Evolutionary conservation across 371 early-diverging fungal genomes (phyloP), one percentile per base, ranked within the genome.

Genomic region (Quaeritorhiza haematococci): DNA sequence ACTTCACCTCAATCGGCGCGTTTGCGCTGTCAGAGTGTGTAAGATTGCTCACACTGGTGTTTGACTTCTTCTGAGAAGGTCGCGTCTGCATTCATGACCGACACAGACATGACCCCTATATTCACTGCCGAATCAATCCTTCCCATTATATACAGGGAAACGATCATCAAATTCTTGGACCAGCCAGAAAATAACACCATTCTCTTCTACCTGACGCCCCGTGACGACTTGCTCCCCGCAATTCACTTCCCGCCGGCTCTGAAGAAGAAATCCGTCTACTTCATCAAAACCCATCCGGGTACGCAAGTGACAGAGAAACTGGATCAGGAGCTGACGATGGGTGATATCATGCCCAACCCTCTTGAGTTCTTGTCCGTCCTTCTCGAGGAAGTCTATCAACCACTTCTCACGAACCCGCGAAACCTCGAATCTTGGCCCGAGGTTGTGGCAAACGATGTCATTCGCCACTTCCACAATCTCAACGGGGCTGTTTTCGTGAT

Each of bases 391-490:
- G 78, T 82, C 1, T 82, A 80, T 54, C 47, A 76, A 33, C 80
- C 82, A 1, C 57, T 82, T 3, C 59, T 82, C 2, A 75, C 76
- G 8, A 82, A 82, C 59, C 72, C 73, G 26, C 70, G 69, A 49
- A 82, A 82, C 49, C 55, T 80, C 43, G 82, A 82, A 47, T 56
- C 68, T 10, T 82, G 82, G 82, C 82, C 82, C 8, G 79, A 82
- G 41, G 82, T 82, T 8, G 80, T 82, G 24, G 80, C 80, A 21
- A 78, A 61, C 52, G 82, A 82, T 55, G 80, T 82, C 5, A 55
- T 80, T 29, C 42, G 78, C 19, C 79, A 75, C 53, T 76, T 82
- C 58, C 73, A 79, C 57, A 63, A 66, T 26, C 62, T 78, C 26
- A 76, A 80, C 57, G 80, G 80, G 13, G 75, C 75, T 15, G 82